Conservation (phyloP, 2,329 filamentous ascomycete genomes). For the Fusarium albosuccineum region DNA sequence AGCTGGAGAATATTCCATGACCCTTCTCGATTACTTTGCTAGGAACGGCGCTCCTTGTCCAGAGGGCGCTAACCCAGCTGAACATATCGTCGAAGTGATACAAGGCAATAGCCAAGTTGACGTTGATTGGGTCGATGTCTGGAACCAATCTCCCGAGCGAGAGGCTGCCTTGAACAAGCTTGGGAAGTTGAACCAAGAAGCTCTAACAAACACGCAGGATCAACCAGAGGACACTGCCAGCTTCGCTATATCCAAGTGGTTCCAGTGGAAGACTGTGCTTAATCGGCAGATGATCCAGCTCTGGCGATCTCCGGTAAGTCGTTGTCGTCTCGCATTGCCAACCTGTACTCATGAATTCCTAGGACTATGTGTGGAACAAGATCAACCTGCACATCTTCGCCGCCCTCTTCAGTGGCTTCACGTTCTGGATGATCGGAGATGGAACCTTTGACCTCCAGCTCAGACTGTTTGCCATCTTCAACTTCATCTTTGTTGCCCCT, state of each 20-base stretch:
- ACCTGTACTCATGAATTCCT: constrained; percentile 7
- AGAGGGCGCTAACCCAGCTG: constrained; percentile 55
- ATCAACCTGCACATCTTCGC: constrained; percentile 57
- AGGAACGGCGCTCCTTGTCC: constrained; percentile 60
- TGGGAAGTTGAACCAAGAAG: constrained; percentile 70
- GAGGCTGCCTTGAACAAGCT: constrained; percentile 58
- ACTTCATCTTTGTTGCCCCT: constrained; percentile 65
- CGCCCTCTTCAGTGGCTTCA: constrained; percentile 62
- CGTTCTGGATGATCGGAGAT: constrained; percentile 62
- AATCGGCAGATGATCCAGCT: constrained; percentile 43
- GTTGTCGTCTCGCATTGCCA: too few relatives aligned
- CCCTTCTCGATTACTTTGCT: constrained; percentile 61
- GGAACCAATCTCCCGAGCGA: constrained; percentile 72
- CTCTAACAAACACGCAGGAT: constrained; percentile 28
- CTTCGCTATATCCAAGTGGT: constrained; percentile 55
- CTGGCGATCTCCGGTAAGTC: constrained; percentile 42
- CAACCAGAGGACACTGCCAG: constrained; percentile 53
- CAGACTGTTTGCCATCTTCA: constrained; percentile 63
- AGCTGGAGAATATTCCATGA: constrained; percentile 33
- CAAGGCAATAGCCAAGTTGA: constrained; percentile 62
- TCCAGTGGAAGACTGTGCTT: constrained; percentile 54
- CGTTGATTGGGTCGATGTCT: constrained; percentile 63
- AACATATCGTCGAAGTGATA: constrained; percentile 59
- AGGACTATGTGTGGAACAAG: constrained; percentile 48
- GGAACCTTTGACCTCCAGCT: constrained; percentile 55